phyloP scores from a whole-genome alignment of 805 yeast species.

The Lachancea lanzarotensis region DNA sequence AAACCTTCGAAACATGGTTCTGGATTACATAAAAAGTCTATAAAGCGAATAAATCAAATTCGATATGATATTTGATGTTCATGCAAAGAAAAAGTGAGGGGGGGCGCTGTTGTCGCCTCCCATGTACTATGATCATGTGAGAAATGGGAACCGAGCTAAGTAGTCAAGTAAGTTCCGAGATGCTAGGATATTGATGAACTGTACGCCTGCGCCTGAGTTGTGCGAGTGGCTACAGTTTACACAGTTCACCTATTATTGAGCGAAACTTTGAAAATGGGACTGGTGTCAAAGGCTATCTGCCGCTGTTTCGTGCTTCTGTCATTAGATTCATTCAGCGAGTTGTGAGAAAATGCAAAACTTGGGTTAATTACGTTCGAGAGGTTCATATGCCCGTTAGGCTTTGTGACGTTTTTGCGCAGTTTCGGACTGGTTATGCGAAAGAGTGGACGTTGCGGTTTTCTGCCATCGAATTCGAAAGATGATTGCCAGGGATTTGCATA shows the following conservation, averaged over 20 bases:
- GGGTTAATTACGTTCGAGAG: neutral
- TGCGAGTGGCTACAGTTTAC: neutral
- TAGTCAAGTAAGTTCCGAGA: neutral
- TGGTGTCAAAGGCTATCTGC: slow-evolving; percentile 15
- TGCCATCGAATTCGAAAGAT: slow-evolving; percentile 7
- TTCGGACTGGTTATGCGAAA: slow-evolving; percentile 4
- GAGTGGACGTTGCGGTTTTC: slow-evolving; percentile 5
- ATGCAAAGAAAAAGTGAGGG: too few relatives aligned
- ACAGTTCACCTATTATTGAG: slow-evolving; percentile 9
- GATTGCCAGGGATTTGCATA: slow-evolving; percentile 9
- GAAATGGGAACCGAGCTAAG: too few relatives aligned
- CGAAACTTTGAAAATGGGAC: slow-evolving; percentile 22
- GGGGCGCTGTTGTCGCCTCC: too few relatives aligned
- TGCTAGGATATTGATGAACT: neutral
- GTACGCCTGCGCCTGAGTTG: neutral
- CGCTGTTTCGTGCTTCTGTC: slow-evolving; percentile 9
- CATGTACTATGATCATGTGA: too few relatives aligned
- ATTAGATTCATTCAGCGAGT: slow-evolving; percentile 6
- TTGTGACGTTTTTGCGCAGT: neutral
- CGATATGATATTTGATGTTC: too few relatives aligned
- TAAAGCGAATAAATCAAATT: neutral
- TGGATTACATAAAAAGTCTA: slow-evolving; percentile 1
- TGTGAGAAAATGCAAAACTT: slow-evolving; percentile 3
- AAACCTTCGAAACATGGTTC: slow-evolving; percentile 7
- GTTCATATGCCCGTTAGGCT: neutral